Conservation (phyloP, 169 alveolate species). For the Hammondia hammondi region DNA sequence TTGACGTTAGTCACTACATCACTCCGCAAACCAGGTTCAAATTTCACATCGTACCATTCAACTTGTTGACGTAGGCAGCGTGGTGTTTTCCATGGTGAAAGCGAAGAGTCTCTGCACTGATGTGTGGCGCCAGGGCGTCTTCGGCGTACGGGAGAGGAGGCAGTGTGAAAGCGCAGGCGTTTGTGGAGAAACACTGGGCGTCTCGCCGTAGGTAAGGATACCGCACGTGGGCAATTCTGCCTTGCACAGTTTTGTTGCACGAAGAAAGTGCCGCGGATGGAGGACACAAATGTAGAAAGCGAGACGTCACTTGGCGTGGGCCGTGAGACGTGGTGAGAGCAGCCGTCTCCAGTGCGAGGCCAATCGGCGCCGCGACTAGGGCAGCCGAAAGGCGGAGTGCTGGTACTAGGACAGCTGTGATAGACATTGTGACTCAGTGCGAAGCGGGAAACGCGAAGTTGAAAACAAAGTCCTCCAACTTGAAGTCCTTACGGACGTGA, state of each 20-base stretch:
- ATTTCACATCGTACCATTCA: slow-evolving; percentile 50
- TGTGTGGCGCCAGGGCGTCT: slow-evolving; percentile 93
- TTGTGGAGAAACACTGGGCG: background rate
- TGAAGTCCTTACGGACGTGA: background rate
- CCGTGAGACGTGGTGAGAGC: background rate
- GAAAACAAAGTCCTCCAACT: too few relatives aligned
- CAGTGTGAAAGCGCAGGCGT: slow-evolving; percentile 30
- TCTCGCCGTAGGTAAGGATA: background rate
- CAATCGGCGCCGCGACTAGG: slow-evolving; percentile 5
- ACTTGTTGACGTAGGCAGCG: slow-evolving; percentile 67
- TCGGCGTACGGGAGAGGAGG: slow-evolving; percentile 93
- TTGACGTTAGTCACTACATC: too few relatives aligned
- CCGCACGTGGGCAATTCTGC: background rate
- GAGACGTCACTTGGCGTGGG: background rate
- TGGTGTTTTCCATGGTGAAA: slow-evolving; percentile 92
- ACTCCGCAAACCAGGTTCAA: background rate
- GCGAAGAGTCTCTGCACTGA: slow-evolving; percentile 91
- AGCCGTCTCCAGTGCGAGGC: slow-evolving; percentile 14
- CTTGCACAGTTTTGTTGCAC: background rate
- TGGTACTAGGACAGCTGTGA: background rate
- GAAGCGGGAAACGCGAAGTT: background rate
- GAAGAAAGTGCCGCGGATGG: background rate
- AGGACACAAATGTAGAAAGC: background rate
- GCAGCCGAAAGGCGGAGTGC: slow-evolving; percentile 17
- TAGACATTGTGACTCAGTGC: background rate